Evolutionary conservation across 805 yeast genomes (phyloP), one percentile per base, ranked within the genome.

Genomic region (Pichia eremophila): DNA sequence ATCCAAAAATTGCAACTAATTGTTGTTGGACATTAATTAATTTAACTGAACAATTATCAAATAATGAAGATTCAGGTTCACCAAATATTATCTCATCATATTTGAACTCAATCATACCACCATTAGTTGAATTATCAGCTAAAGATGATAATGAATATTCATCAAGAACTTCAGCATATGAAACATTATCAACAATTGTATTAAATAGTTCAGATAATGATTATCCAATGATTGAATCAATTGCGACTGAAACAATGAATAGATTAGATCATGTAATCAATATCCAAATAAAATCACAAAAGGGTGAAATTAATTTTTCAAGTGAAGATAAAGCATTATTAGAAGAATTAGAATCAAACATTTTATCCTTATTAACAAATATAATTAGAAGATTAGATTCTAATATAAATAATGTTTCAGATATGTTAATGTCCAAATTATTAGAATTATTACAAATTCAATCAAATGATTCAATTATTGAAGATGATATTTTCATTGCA

Each of bases 11-110:
- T 34, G 78, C 90, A 3, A 88, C 96, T n/a, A 93, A 93, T 71
- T 88, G 96, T 68, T 88, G 98, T 66, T 93, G 99, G 99, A 82
- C 97, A 7, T 72, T 93, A 52, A 93, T 93, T 67, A 93, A 93
- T 65, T 72, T 93, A 54, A 76, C 86, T 28, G 98, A 91, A 66
- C 96, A 89, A 67, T 68, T 90, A 49, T 29, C 32, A 29, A 29
- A 29, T 29, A 29, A 29, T 10, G 32, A 29, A 22, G 25, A 22
- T 5, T 22, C 25, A 22, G 25, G 25, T 22, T 22, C 25, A 22
- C 25, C 25, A 22, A 70, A 68, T 17, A 77, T 80, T 25, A 73
- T 93, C 69, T 84, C 95, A 28, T 82, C 73, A 51, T 91, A 79
- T 64, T 89, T 87, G 61, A 74, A 73, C 25, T 69, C 72, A 15